A percentile compares a stretch with the other conserved stretches of the same genome.
These are phyloP conservation scores for Diaporthe helianthi DNA, from an alignment of 2,329 filamentous ascomycete genomes.

Conservation along the genomic window DNA sequence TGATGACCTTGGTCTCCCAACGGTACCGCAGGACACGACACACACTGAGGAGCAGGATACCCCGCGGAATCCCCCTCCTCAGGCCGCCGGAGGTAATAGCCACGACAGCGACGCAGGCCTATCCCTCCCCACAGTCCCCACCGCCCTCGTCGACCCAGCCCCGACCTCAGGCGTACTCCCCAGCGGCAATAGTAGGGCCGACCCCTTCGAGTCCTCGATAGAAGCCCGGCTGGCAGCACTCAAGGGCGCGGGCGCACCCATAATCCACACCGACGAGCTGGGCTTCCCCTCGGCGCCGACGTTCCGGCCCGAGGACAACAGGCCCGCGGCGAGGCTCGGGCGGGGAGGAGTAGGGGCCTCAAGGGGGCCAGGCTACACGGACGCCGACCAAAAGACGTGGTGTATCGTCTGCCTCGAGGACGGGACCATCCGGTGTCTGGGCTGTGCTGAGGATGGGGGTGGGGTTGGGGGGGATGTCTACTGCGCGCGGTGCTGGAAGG, in stretches of 20 bases:
- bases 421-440: slow-evolving; percentile 73
- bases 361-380: slow-evolving; percentile 55
- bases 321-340: slow-evolving; percentile 38
- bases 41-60: not conserved
- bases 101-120: slow-evolving; percentile 41
- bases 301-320: slow-evolving; percentile 52
- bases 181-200: not conserved
- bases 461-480: slow-evolving; percentile 65
- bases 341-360: no score
- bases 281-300: slow-evolving; percentile 58
- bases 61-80: not conserved
- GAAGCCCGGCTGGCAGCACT: slow-evolving; percentile 61
- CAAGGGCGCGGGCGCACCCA: slow-evolving; percentile 45
- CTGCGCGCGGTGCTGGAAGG: slow-evolving; percentile 79
- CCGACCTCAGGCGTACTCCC: slow-evolving; percentile 26
- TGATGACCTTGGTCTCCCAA: slow-evolving; percentile 28
- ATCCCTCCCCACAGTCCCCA: slow-evolving; percentile 56
- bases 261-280: slow-evolving; percentile 45
- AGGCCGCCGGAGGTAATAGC: slow-evolving; percentile 20
- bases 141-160: slow-evolving; percentile 48
- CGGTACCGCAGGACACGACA: slow-evolving; percentile 9
- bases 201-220: slow-evolving; percentile 54
- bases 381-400: slow-evolving; percentile 78
- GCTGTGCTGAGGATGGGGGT: slow-evolving; percentile 60
- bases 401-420: slow-evolving; percentile 85